Base-by-base conservation (phyloP, 176 grass and related monocot species). In the Oryza punctata region DNA sequence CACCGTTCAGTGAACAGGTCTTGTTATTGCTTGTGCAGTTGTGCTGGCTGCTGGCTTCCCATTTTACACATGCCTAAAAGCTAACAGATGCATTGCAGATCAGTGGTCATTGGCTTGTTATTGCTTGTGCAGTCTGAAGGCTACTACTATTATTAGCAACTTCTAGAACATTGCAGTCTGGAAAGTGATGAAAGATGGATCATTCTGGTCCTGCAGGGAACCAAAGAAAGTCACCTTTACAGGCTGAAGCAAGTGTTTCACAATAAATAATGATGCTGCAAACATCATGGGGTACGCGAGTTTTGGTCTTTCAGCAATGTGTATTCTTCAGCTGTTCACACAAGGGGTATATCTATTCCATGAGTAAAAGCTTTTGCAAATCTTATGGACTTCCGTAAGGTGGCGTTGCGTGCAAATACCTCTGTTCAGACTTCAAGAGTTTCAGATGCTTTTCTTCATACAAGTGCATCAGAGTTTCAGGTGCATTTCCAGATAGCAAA, bases 201-300 rank as follows among this genome's bases (percentile, higher is more conserved):
- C 37, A 23, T 57, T 41, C 3, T 44, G 63, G 19, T 59, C 24
- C 52, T 66, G 64, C 33, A 30, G 78, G 44, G 30, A 10, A 19
- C 45, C 70, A 65, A n/a, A 78, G 32, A 45, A 54, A 84, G 28
- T 14, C 19, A 16, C 76, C 38, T 88, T 81, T 11, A 60, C 30
- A 65, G 46, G 69, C 64, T 84, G 68, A 83, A 78, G 73, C 18
- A 41, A 38, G 18, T 78, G 63, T 43, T 25, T 13, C 15, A 10
- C 35, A 26, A 27, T 78, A 63, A 78, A 65, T 23, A 70, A 61
- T 81, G 64, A 44, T 87, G 70, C 63, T 1, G 41, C 46, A 81
- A 21, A 77, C 27, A 64, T 77, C 40, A 70, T n/a, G 33, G 19
- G 52, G 27, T n/a, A 45, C 29, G 19, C 32, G 59, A 40, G 70